These are phyloP conservation scores for Ogataea salicorniae DNA, from an alignment of 805 yeast species.

Conservation along the genomic window DNA sequence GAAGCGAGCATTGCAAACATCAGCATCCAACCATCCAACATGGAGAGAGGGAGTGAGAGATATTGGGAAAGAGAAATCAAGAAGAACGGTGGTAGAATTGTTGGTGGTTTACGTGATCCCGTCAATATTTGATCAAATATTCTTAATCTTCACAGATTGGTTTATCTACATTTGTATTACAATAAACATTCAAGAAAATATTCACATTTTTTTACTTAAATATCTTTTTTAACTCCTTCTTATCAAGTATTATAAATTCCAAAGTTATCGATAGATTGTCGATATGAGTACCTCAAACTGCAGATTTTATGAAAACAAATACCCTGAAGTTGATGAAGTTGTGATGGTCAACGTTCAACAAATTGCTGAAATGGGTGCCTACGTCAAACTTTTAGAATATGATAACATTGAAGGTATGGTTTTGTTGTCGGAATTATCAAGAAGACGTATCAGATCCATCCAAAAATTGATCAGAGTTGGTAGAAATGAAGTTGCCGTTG, in stretches of 20 bases:
- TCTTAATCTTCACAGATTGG: no score
- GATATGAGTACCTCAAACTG: conserved; percentile 82
- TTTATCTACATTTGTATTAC: no score
- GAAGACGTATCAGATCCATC: conserved; percentile 97
- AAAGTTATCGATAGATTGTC: background rate
- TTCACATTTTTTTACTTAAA: no score
- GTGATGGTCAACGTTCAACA: conserved; percentile 98
- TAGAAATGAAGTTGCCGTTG: conserved; percentile 96
- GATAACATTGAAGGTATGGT: conserved; percentile 99
- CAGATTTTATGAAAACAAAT: conserved; percentile 96
- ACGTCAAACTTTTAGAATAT: conserved; percentile 90
- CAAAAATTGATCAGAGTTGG: conserved; percentile 98
- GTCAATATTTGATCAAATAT: no score
- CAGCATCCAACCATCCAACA: no score
- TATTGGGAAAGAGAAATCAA: no score
- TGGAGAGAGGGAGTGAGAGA: no score
- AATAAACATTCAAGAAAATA: no score
- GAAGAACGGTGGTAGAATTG: no score
- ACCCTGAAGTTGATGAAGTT: conserved; percentile 97
- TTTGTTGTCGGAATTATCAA: conserved; percentile 86
- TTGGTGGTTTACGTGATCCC: no score
- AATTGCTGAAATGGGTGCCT: conserved; percentile 99
- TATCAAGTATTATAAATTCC: background rate
- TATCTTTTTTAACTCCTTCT: background rate
- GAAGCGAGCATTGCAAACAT: no score